Conservation (phyloP, 495 filamentous ascomycete species). For the Neurospora sp. region DNA sequence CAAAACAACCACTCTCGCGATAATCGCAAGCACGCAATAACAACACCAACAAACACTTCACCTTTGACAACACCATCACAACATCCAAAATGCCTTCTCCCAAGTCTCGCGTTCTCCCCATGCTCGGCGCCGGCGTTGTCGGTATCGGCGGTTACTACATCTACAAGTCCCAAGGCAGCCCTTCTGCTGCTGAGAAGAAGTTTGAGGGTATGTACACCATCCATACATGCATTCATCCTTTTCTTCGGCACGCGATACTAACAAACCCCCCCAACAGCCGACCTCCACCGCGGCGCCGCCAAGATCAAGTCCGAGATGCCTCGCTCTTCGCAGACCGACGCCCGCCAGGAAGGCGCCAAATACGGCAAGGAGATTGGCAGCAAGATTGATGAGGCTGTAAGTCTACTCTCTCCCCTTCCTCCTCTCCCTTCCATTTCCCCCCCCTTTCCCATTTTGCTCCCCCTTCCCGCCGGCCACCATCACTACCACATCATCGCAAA, state of each 20-base stretch:
- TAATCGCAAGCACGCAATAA: slow-evolving; percentile 1
- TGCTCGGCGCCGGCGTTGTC: slow-evolving; percentile 52
- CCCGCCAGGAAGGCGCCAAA: slow-evolving; percentile 30
- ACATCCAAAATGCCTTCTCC: slow-evolving; percentile 32
- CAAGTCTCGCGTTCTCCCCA: slow-evolving; percentile 42
- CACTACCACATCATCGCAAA: too few species aligned
- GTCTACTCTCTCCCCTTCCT: background rate
- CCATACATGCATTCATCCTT: background rate
- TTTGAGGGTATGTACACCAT: slow-evolving; percentile 56
- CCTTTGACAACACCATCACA: slow-evolving; percentile 7
- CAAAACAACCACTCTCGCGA: slow-evolving; percentile 1
- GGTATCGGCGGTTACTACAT: slow-evolving; percentile 81
- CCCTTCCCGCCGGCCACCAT: too few species aligned
- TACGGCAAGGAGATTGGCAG: slow-evolving; percentile 35
- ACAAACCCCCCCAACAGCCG: slow-evolving; percentile 33
- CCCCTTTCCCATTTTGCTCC: too few species aligned
- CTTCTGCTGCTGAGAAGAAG: slow-evolving; percentile 71
- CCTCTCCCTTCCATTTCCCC: too few species aligned
- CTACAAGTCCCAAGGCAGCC: slow-evolving; percentile 74
- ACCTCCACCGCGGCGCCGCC: slow-evolving; percentile 52
- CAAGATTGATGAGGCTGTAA: slow-evolving; percentile 36
- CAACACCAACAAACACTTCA: background rate
- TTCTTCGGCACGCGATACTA: slow-evolving; percentile 4
- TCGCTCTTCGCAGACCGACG: slow-evolving; percentile 22
- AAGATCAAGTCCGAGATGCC: slow-evolving; percentile 54